phyloP scores from a whole-genome alignment of 768 basidiomycete genomes.

The Sutorius australiensis region DNA sequence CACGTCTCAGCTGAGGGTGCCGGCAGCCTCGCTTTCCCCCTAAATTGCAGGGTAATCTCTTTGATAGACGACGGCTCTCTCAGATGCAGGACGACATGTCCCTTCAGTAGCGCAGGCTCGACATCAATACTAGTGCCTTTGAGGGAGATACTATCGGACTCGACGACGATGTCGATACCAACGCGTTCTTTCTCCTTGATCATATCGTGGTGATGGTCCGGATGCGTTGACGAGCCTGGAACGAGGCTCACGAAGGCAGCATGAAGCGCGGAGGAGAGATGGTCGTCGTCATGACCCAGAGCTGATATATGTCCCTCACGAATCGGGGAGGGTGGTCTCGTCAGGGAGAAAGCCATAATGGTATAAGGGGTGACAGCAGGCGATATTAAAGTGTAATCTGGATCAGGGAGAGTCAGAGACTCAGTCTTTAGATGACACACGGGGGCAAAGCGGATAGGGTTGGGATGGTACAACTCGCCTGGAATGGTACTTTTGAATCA shows the following conservation, averaged over 20 bases:
- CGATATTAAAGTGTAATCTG: slow-evolving; percentile 8
- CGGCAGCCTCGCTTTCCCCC: slow-evolving; percentile 77
- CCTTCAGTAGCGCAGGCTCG: slow-evolving; percentile 76
- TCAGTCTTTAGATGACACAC: not conserved
- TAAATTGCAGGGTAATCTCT: slow-evolving; percentile 79
- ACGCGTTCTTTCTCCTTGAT: slow-evolving; percentile 44
- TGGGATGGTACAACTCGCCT: not conserved
- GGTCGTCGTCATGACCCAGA: slow-evolving; percentile 31
- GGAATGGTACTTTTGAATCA: slow-evolving; percentile 7
- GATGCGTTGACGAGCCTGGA: slow-evolving; percentile 19
- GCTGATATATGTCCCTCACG: slow-evolving; percentile 21
- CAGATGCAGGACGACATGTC: slow-evolving; percentile 76
- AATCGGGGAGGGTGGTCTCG: slow-evolving; percentile 33
- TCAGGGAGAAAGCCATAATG: slow-evolving; percentile 34
- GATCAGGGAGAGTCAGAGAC: not conserved
- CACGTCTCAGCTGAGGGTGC: slow-evolving; percentile 55
- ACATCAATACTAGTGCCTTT: slow-evolving; percentile 80
- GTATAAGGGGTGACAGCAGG: slow-evolving; percentile 9
- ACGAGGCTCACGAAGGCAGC: slow-evolving; percentile 34
- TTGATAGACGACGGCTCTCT: slow-evolving; percentile 79
- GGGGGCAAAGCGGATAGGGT: not conserved
- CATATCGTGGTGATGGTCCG: slow-evolving; percentile 37
- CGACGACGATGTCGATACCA: slow-evolving; percentile 74
- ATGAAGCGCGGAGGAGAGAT: slow-evolving; percentile 36
- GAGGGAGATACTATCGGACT: slow-evolving; percentile 65